phyloP scores from a whole-genome alignment of 768 basidiomycete species.

The Hericium alpestre region DNA sequence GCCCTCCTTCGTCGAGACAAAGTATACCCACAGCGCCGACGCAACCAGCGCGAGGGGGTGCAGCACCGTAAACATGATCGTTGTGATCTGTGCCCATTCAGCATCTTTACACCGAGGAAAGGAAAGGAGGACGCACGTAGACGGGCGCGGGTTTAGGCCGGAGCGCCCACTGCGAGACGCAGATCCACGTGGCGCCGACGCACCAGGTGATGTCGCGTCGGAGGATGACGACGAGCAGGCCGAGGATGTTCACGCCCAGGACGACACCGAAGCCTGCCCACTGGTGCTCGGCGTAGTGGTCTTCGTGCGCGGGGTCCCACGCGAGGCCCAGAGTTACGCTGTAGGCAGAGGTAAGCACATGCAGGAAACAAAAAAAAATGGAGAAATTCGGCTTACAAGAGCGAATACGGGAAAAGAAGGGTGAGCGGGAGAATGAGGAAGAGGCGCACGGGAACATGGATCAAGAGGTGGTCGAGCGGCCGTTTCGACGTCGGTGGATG shows the following conservation, averaged over 20 bases:
- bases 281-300: conserved; percentile 47
- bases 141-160: conserved; percentile 56
- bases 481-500: conserved; percentile 44
- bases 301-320: conserved; percentile 40
- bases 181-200: conserved; percentile 64
- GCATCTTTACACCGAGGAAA: not conserved
- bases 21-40: conserved; percentile 28
- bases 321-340: conserved; percentile 64
- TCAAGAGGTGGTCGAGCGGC: conserved; percentile 70
- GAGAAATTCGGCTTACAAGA: conserved; percentile 32
- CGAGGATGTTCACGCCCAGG: conserved; percentile 44
- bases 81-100: conserved; percentile 35
- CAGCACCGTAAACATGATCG: conserved; percentile 51
- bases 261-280: conserved; percentile 70
- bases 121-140: conserved; percentile 34
- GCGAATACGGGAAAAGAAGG: conserved; percentile 51
- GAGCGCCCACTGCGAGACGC: conserved; percentile 50
- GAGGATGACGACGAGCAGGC: conserved; percentile 40
- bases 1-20: conserved; percentile 22
- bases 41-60: conserved; percentile 52
- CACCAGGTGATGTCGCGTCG: conserved; percentile 68
- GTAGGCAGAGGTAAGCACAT: conserved; percentile 22
- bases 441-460: conserved; percentile 80
- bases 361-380: conserved; percentile 25
- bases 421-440: conserved; percentile 42